phyloP scores from a whole-genome alignment of 2,329 filamentous ascomycete genomes.

The Aureobasidium sp. region DNA sequence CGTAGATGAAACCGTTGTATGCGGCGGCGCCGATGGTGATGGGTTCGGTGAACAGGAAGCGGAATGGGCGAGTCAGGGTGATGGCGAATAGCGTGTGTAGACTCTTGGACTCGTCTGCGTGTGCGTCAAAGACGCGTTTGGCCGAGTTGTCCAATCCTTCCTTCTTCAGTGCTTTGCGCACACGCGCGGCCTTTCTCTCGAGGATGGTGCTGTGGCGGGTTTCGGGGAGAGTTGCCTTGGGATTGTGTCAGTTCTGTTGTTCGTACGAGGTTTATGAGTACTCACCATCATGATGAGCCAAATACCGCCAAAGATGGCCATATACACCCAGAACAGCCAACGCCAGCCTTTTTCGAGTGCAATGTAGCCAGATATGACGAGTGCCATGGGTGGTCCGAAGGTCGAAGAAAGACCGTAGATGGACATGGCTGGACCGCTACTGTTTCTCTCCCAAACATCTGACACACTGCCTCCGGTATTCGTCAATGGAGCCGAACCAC shows the following conservation, averaged over 20 bases:
- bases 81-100: constrained; percentile 29
- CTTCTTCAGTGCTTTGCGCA: constrained; percentile 42
- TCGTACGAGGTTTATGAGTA: background rate
- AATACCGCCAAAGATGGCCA: constrained; percentile 20
- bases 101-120: constrained; percentile 12
- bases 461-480: constrained; percentile 26
- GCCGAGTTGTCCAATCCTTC: constrained; percentile 14
- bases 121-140: constrained; percentile 16
- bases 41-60: constrained; percentile 38
- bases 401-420: constrained; percentile 29
- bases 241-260: background rate
- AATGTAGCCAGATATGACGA: constrained; percentile 30
- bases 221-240: constrained; percentile 19
- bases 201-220: constrained; percentile 25
- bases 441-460: constrained; percentile 27
- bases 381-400: constrained; percentile 28
- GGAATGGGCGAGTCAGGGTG: constrained; percentile 38
- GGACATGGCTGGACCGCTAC: constrained; percentile 27
- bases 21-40: constrained; percentile 41
- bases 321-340: constrained; percentile 21
- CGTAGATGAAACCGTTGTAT: constrained; percentile 43
- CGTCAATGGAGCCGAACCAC: constrained; percentile 27
- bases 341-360: constrained; percentile 18
- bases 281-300: constrained; percentile 20
- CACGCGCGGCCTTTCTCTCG: constrained; percentile 53